phyloP scores from a whole-genome alignment of 345 rosid species.

The Xanthoceras sorbifolium region DNA sequence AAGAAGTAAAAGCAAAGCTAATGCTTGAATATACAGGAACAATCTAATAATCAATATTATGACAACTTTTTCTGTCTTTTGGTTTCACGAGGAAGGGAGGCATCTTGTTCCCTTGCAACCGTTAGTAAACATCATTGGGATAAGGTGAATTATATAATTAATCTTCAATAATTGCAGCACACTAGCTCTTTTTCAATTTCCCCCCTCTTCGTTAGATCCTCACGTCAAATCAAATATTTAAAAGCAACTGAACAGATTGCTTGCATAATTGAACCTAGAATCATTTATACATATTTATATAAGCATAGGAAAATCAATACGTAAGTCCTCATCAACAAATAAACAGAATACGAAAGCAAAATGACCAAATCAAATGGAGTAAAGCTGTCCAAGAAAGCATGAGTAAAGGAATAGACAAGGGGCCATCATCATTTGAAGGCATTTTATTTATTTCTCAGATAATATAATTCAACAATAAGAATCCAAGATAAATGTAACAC shows the following conservation, averaged over 20 bases:
- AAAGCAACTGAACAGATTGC: neutral
- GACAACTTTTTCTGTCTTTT: neutral
- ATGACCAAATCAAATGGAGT: neutral
- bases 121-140: neutral
- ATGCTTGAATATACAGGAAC: too few relatives aligned
- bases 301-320: neutral
- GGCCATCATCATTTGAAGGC: neutral
- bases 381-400: neutral
- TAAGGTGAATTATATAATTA: neutral
- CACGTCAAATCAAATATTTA: constrained; percentile 5
- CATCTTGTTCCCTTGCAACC: neutral
- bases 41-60: neutral
- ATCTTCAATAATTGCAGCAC: neutral
- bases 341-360: neutral
- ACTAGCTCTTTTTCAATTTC: neutral
- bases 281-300: neutral
- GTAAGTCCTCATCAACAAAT: neutral
- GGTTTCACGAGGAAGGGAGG: neutral
- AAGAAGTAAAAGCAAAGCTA: too few relatives aligned
- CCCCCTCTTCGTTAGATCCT: neutral
- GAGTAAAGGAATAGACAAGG: neutral
- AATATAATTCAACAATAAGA: neutral
- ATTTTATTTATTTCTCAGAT: neutral
- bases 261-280: neutral
- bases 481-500: neutral